Base-by-base conservation (phyloP, 345 rosid genomes). In the Cardiospermum halicacabum region DNA sequence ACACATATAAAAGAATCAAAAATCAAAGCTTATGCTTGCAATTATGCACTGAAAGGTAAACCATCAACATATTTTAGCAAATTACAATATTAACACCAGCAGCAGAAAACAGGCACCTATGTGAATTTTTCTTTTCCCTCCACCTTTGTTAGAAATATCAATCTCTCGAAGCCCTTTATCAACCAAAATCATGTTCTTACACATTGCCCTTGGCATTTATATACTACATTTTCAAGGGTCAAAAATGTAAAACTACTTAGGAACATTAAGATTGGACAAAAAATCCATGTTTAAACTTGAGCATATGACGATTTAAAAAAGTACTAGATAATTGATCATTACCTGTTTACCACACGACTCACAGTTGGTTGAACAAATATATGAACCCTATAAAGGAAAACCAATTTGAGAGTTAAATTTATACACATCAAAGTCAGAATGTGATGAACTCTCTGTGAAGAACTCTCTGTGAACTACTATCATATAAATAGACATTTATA, bases 271-370 rank as follows among this genome's bases (percentile, higher is more conserved):
- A 48, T n/a, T 63, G 26, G 60, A 60, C 51, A 60, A 36, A 16
- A 68, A 60, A 58, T 5, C 58, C 18, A 37, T 13, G 18, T 25
- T 51, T 43, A 67, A 21, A 69, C 26, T 40, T 42, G 39, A 49
- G 60, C 66, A 31, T 39, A 34, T 26, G 8, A 48, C 11, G 62
- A 60, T 6, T 10, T 61, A 53, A 58, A 45, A 37, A 19, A 64
- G 30, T 15, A 50, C n/a, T 32, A 36, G 22, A n/a, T 19, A 56
- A 40, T 11, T 18, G 60, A 53, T 19, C 42, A 65, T 83, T 54
- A 94, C 99, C 99, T 90, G 88, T 81, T 91, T 69, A 87, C 97
- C 45, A 88, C 87, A 62, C 97, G 92, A 72, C 78, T 84, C 61
- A 87, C 81, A 45, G 99, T 82, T 56, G 99, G 99, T 74, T 81